phyloP scores from a whole-genome alignment of 129 eudicot genomes.

The Mikania micrantha region DNA sequence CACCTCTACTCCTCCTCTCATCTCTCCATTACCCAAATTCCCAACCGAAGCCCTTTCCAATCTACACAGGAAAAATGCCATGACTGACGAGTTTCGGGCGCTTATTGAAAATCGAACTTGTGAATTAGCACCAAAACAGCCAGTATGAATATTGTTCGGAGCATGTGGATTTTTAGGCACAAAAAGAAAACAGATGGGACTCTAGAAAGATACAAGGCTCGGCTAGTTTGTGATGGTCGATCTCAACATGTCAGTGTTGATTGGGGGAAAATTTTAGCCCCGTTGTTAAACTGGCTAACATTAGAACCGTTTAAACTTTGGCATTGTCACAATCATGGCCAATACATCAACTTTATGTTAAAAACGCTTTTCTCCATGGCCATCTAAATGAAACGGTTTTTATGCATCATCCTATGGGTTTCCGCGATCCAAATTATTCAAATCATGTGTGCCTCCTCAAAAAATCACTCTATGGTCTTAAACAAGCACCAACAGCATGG shows the following conservation, averaged over 20 bases:
- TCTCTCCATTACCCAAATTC: neutral
- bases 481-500: constrained; percentile 1
- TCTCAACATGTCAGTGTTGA: too few species aligned
- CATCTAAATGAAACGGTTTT: neutral
- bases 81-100: neutral
- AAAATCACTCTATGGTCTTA: neutral
- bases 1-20: neutral
- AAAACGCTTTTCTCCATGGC: neutral
- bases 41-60: neutral
- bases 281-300: too few species aligned
- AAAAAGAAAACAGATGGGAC: neutral
- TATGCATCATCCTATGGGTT: constrained; percentile 4
- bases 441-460: neutral
- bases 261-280: too few species aligned
- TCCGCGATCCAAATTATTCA: neutral
- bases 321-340: too few species aligned
- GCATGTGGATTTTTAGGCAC: constrained; percentile 1
- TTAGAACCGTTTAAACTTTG: too few species aligned
- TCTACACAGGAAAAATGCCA: neutral
- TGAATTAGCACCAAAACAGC: neutral
- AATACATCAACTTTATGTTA: too few species aligned
- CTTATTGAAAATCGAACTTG: neutral
- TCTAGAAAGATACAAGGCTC: too few species aligned
- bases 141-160: neutral
- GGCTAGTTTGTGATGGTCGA: too few species aligned